Conservation (phyloP, 2,329 filamentous ascomycete genomes). For the Pyrenochaeta sp. region DNA sequence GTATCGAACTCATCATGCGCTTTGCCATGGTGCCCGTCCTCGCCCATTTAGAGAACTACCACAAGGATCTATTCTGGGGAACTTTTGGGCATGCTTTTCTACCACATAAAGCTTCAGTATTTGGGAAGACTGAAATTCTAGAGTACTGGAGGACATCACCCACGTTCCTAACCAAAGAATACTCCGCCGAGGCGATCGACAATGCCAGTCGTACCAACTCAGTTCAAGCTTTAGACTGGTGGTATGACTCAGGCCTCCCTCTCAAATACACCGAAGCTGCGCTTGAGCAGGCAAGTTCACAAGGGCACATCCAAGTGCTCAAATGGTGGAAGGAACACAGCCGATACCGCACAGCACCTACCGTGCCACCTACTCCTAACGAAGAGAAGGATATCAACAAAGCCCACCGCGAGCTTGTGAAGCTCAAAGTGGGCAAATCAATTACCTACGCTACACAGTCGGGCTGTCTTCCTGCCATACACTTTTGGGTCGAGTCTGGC, state of each 20-base stretch:
- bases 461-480: constrained; percentile 77
- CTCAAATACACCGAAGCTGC: constrained; percentile 87
- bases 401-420: constrained; percentile 48
- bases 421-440: constrained; percentile 82
- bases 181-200: constrained; percentile 84
- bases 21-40: constrained; percentile 85
- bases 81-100: constrained; percentile 84
- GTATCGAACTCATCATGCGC: constrained; percentile 89
- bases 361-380: constrained; percentile 17
- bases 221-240: constrained; percentile 88
- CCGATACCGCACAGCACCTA: constrained; percentile 49
- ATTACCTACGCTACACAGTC: constrained; percentile 85
- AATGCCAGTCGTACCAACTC: constrained; percentile 87
- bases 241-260: constrained; percentile 81
- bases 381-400: constrained; percentile 23
- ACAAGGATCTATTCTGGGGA: constrained; percentile 81
- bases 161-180: constrained; percentile 85
- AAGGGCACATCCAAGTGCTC: constrained; percentile 84
- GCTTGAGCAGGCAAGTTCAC: constrained; percentile 84
- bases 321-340: constrained; percentile 91
- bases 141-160: constrained; percentile 90
- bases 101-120: constrained; percentile 88
- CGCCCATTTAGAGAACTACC: constrained; percentile 71
- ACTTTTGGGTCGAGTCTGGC: constrained; percentile 87
- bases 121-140: constrained; percentile 82